Percentiles rank a stretch among this genome's conserved stretches.
Evolutionary conservation across 1,284 basidiomycete genomes (phyloP).

Genomic region (Austroboletus olivaceoglutinosus): DNA sequence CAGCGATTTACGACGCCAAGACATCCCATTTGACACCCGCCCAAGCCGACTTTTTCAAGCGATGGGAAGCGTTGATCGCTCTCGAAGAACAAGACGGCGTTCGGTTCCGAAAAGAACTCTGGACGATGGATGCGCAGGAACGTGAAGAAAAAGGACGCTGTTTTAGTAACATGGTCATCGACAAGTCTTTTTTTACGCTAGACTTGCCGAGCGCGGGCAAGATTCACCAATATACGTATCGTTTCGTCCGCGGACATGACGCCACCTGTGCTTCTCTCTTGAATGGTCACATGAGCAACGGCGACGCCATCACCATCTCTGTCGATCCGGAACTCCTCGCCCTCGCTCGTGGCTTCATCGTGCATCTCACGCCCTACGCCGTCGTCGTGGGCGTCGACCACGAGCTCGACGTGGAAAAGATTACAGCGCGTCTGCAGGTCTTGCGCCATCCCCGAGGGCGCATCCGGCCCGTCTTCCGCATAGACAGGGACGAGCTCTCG

Average conservation of each 20-base stretch:
- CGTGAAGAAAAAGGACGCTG: slow-evolving; percentile 81
- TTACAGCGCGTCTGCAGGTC: slow-evolving; percentile 32
- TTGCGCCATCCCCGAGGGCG: slow-evolving; percentile 12
- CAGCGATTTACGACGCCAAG: slow-evolving; percentile 73
- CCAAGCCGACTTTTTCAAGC: slow-evolving; percentile 81
- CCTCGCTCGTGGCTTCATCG: slow-evolving; percentile 81
- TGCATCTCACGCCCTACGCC: slow-evolving; percentile 62
- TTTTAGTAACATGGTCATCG: slow-evolving; percentile 76
- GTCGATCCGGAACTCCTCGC: slow-evolving; percentile 84
- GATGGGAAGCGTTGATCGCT: slow-evolving; percentile 87
- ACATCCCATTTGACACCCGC: slow-evolving; percentile 73
- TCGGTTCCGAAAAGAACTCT: slow-evolving; percentile 86
- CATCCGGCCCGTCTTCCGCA: slow-evolving; percentile 60
- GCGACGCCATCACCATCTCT: slow-evolving; percentile 84
- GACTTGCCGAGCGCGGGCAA: slow-evolving; percentile 34
- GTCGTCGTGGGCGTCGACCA: slow-evolving; percentile 84
- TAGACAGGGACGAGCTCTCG: slow-evolving; percentile 92
- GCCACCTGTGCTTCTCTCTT: slow-evolving; percentile 46
- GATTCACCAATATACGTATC: slow-evolving; percentile 60
- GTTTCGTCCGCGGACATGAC: slow-evolving; percentile 49
- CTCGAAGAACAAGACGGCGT: slow-evolving; percentile 88
- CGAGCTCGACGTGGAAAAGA: slow-evolving; percentile 56
- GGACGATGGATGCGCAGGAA: slow-evolving; percentile 84
- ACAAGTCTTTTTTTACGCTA: slow-evolving; percentile 34
- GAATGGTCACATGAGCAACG: slow-evolving; percentile 73